Conservation (phyloP, 345 rosid species). For the Bretschneidera sinensis region DNA sequence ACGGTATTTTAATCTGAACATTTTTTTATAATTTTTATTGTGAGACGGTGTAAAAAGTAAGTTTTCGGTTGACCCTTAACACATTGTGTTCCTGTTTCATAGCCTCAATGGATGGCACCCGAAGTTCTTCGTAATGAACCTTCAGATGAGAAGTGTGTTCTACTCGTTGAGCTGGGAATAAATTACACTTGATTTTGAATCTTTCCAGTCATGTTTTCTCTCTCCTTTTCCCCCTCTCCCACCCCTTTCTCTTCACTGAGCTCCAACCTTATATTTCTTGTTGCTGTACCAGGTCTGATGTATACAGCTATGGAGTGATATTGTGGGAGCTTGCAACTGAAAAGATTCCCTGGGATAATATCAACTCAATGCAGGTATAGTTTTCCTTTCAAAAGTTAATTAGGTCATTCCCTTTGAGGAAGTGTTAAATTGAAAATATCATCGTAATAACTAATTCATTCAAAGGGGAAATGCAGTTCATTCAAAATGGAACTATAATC, state of each 20-base stretch:
- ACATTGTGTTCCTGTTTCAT: conserved; percentile 15
- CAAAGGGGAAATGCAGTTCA: neutral
- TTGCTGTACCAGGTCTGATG: conserved; percentile 64
- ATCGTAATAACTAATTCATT: too few species aligned
- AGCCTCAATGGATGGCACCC: conserved; percentile 99
- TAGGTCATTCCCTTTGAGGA: neutral
- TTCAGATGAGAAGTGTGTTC: conserved; percentile 84
- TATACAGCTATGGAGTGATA: conserved; percentile 93
- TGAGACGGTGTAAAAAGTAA: conserved; percentile 8
- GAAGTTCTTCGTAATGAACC: conserved; percentile 97
- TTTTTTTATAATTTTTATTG: too few species aligned
- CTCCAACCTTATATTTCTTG: conserved; percentile 11
- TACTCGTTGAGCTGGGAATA: conserved; percentile 4
- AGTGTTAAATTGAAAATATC: neutral
- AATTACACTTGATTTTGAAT: neutral
- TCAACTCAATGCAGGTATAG: conserved; percentile 88
- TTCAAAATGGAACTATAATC: too few species aligned
- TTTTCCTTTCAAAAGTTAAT: conserved; percentile 12
- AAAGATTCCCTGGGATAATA: conserved; percentile 97
- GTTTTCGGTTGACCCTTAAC: conserved; percentile 10
- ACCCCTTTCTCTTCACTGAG: neutral
- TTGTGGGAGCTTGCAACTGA: conserved; percentile 95
- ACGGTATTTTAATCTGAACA: conserved; percentile 63
- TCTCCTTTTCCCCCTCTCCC: neutral
- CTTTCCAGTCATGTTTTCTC: neutral